Evolutionary conservation across 352 stramenopile species (phyloP), one percentile per base, ranked within the genome.

Genomic region (Halophytophthora batemanensis): DNA sequence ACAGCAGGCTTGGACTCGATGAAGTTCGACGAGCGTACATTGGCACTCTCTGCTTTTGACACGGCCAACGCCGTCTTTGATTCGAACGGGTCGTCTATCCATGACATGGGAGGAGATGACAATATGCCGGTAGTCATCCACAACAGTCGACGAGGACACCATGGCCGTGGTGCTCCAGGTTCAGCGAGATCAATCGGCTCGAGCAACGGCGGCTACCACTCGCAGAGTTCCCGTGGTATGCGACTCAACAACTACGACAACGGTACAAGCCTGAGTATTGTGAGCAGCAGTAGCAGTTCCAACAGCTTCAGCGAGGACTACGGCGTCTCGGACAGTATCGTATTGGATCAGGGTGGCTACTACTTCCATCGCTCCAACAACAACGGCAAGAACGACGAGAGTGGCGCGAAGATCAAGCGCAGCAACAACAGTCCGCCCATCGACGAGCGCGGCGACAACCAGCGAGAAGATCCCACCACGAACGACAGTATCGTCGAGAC

Each of bases 281-380:
- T 70, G 8, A 80, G 70, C 21, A 74, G 63, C 41, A 58, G 50
- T 2, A 82, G 71, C 53, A 77, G 69, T 31, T 66, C 69, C 1
- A 85, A 71, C 44, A 82, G 68, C 42, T 77, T 80, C 23, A 64
- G 64, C 14, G 69, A 84, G 18, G 68, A 77, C 25, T 66, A 66
- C 25, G 66, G 69, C 2, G 58, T 80, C 8, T 74, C 77, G 2
- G 74, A 85, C 37, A 88, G 80, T 39, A 80, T 90, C 48, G 61
- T 88, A 15, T 46, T 90, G 11, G 77, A 85, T 41, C 70, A 59
- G 11, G 76, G 74, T 6, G 80, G 80, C 3, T 90, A 90, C 59
- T 90, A 88, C 47, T 84, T 86, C 40, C 75, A 90, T 38, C 65
- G 67, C 3, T 57, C 67, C 12, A 53, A 61, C 15, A 46, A 62